Percentiles rank a stretch among this genome's conserved stretches.
These are phyloP conservation scores for Diplodia scrobiculata DNA, from an alignment of 2,329 filamentous ascomycete species.

Conservation along the genomic window DNA sequence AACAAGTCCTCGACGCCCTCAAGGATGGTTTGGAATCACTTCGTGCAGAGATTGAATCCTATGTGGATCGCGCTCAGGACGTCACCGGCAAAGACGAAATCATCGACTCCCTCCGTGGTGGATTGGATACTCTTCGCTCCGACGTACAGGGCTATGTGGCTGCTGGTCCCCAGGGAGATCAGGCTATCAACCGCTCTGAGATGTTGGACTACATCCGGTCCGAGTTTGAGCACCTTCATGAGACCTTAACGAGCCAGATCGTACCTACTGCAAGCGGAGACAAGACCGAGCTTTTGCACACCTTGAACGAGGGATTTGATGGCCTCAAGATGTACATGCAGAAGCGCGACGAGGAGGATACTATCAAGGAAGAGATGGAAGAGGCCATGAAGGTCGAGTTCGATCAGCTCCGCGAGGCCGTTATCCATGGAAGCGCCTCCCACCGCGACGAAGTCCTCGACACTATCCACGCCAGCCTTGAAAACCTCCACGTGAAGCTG, in stretches of 20 bases:
- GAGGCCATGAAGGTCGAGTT: slow-evolving; percentile 80
- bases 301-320: slow-evolving; percentile 46
- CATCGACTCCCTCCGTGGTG: slow-evolving; percentile 66
- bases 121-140: slow-evolving; percentile 65
- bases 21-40: slow-evolving; percentile 85
- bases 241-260: slow-evolving; percentile 57
- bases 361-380: slow-evolving; percentile 53
- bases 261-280: slow-evolving; percentile 34
- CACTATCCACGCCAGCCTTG: slow-evolving; percentile 57
- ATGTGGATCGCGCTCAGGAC: slow-evolving; percentile 72
- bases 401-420: slow-evolving; percentile 74
- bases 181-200: slow-evolving; percentile 47
- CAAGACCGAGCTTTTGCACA: slow-evolving; percentile 46
- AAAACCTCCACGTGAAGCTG: slow-evolving; percentile 51
- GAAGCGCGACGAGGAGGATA: slow-evolving; percentile 42
- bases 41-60: slow-evolving; percentile 75
- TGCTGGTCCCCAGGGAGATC: slow-evolving; percentile 48
- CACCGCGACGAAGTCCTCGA: slow-evolving; percentile 66
- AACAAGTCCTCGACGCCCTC: slow-evolving; percentile 83
- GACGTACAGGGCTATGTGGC: slow-evolving; percentile 59
- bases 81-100: slow-evolving; percentile 75
- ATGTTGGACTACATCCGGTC: slow-evolving; percentile 55
- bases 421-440: slow-evolving; percentile 62
- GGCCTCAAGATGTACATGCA: slow-evolving; percentile 47
- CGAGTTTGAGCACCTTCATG: slow-evolving; percentile 65